Conservation (phyloP, 192 early-diverging fungal genomes). For the Phycomyces blakesleeanus region DNA sequence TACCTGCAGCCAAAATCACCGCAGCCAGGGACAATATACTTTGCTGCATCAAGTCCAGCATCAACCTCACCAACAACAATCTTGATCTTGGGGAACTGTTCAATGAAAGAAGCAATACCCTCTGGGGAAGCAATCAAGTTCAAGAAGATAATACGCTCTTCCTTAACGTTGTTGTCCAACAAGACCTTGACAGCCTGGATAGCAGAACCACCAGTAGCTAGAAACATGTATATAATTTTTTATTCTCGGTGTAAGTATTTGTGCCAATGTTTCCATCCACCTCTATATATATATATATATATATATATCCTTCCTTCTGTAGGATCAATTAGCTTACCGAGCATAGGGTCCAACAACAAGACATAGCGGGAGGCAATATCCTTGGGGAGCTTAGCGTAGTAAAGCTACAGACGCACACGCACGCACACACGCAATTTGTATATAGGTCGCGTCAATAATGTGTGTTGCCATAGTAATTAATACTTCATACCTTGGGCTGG, state of each 20-base stretch:
- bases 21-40: slow-evolving; percentile 88
- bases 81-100: slow-evolving; percentile 71
- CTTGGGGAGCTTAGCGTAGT: slow-evolving; percentile 88
- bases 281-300: too few species aligned
- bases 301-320: too few species aligned
- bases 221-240: too few species aligned
- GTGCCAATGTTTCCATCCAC: too few species aligned
- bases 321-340: slow-evolving; percentile 51
- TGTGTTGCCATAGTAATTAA: neutral
- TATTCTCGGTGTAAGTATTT: too few species aligned
- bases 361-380: slow-evolving; percentile 82
- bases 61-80: slow-evolving; percentile 89
- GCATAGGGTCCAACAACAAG: slow-evolving; percentile 91
- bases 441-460: neutral
- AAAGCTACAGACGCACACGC: slow-evolving; percentile 69
- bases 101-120: slow-evolving; percentile 70
- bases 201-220: slow-evolving; percentile 91
- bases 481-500: slow-evolving; percentile 58
- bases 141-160: slow-evolving; percentile 86
- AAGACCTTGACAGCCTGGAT: slow-evolving; percentile 89
- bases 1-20: slow-evolving; percentile 93
- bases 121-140: slow-evolving; percentile 88
- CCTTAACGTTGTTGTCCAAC: slow-evolving; percentile 75
- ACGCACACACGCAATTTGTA: too few species aligned
- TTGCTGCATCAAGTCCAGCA: slow-evolving; percentile 70